Evolutionary conservation across 2,329 filamentous ascomycete species (phyloP).

Genomic region (Pseudogymnoascus sp.): DNA sequence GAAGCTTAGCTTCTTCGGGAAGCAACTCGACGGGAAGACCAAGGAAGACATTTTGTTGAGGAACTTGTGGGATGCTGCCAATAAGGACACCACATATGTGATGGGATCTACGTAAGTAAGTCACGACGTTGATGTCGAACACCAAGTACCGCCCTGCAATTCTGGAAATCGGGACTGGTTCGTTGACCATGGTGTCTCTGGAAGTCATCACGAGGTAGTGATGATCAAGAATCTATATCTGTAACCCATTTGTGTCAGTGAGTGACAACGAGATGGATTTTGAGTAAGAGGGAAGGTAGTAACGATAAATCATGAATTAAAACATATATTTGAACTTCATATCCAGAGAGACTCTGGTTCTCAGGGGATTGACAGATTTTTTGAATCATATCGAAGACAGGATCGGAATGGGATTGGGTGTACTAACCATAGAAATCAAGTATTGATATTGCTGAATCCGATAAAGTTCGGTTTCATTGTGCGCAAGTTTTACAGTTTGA

Average conservation of each 20-base stretch:
- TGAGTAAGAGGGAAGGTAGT: conserved; percentile 9
- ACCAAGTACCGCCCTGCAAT: conserved; percentile 78
- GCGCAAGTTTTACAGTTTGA: background rate
- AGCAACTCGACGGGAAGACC: conserved; percentile 84
- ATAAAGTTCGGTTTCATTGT: background rate
- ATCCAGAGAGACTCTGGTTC: conserved; percentile 33
- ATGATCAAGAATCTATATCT: background rate
- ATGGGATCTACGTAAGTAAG: conserved; percentile 69
- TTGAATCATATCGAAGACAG: conserved; percentile 53
- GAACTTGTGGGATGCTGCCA: conserved; percentile 83
- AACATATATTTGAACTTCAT: conserved; percentile 46
- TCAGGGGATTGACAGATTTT: conserved; percentile 83
- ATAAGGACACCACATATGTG: conserved; percentile 80
- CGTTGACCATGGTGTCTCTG: conserved; percentile 24
- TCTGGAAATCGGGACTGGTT: conserved; percentile 70
- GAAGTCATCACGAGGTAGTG: conserved; percentile 15
- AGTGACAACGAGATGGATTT: conserved; percentile 13
- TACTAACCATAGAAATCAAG: conserved; percentile 15
- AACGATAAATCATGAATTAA: conserved; percentile 40
- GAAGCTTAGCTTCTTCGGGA: conserved; percentile 76
- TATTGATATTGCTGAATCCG: background rate
- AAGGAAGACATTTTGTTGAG: conserved; percentile 90
- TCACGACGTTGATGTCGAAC: conserved; percentile 77
- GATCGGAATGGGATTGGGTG: background rate
- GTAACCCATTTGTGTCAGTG: conserved; percentile 6